These are phyloP conservation scores for Aspergillus jensenii DNA, from an alignment of 2,329 filamentous ascomycete species.

Conservation along the genomic window DNA sequence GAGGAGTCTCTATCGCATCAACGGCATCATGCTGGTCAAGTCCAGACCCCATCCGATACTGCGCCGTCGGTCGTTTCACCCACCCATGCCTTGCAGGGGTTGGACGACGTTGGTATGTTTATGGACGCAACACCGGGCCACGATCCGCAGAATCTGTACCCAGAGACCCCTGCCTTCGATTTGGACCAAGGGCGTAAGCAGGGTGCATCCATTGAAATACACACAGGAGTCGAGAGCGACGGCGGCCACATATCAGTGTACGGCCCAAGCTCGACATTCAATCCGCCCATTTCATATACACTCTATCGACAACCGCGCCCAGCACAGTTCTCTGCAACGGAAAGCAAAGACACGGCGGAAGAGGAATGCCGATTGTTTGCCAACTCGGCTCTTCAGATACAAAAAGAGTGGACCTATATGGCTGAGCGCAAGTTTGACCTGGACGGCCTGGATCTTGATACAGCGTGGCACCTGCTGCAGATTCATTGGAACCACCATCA, in stretches of 20 bases:
- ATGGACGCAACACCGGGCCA: not conserved
- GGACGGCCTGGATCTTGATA: slow-evolving; percentile 33
- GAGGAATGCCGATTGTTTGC: not conserved
- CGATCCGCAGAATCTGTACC: no score
- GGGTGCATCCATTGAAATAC: not conserved
- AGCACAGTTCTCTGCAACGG: not conserved
- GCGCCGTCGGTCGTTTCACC: not conserved
- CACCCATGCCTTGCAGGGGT: not conserved
- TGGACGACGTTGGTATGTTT: not conserved
- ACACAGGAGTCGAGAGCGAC: not conserved
- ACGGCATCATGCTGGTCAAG: not conserved
- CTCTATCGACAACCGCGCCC: not conserved
- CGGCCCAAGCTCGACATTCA: not conserved
- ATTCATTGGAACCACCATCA: slow-evolving; percentile 42
- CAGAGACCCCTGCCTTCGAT: not conserved
- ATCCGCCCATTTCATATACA: not conserved
- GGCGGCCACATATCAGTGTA: not conserved
- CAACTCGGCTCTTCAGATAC: not conserved
- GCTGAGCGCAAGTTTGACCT: slow-evolving; percentile 26
- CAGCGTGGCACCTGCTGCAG: slow-evolving; percentile 40
- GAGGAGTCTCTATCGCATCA: not conserved
- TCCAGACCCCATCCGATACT: not conserved
- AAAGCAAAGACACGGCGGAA: not conserved
- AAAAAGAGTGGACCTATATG: not conserved
- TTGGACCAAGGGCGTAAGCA: not conserved